These are phyloP conservation scores for Monosporascus sp. DNA, from an alignment of 2,329 filamentous ascomycete genomes.

Conservation along the genomic window DNA sequence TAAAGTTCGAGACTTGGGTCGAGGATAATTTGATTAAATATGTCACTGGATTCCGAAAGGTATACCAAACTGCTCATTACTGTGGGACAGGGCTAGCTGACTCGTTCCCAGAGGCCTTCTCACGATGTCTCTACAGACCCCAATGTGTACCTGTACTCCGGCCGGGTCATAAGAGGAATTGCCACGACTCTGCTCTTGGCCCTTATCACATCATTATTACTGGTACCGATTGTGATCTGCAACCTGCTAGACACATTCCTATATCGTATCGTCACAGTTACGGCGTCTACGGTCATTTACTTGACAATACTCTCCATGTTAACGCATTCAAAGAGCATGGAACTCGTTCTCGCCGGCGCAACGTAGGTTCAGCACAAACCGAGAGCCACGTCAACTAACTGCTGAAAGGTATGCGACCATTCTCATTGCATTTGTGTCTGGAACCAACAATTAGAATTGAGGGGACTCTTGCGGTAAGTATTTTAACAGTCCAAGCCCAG, in stretches of 20 bases:
- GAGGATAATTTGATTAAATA: background rate
- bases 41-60: background rate
- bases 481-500: too few relatives aligned
- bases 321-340: background rate
- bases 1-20: constrained; percentile 1
- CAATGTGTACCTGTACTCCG: background rate
- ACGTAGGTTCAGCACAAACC: background rate
- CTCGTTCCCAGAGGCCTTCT: background rate
- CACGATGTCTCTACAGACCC: background rate
- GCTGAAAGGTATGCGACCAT: background rate
- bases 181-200: background rate
- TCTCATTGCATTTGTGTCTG: background rate
- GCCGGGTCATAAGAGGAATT: background rate
- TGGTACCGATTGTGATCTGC: background rate
- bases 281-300: background rate
- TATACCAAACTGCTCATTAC: too few relatives aligned
- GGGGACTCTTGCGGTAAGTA: too few relatives aligned
- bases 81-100: too few relatives aligned
- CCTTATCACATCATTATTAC: background rate
- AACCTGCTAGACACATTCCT: background rate
- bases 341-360: background rate
- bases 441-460: background rate
- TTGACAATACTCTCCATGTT: background rate
- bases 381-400: too few relatives aligned
- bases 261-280: background rate